Evolutionary conservation across 441 rosid genomes (phyloP).

Genomic region (Erodium trifolium): DNA sequence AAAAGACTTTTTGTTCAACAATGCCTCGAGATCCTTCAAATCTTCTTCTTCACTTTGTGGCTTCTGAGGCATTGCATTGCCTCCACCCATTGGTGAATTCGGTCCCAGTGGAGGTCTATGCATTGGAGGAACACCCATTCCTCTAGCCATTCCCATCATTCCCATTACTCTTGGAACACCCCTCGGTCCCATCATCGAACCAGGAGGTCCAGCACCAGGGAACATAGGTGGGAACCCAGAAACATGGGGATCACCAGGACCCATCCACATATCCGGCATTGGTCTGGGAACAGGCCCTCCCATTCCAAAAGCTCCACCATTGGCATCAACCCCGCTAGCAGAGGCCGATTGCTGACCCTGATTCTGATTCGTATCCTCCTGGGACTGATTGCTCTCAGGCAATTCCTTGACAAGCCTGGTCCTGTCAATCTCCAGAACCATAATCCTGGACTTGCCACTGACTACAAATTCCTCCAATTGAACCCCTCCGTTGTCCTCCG

Average conservation of each 20-base stretch:
- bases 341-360: no score
- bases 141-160: conserved; percentile 20
- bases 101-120: conserved; percentile 24
- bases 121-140: conserved; percentile 19
- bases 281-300: conserved; percentile 34
- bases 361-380: not conserved
- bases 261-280: conserved; percentile 65
- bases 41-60: conserved; percentile 77
- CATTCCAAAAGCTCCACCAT: conserved; percentile 25
- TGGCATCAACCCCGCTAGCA: conserved; percentile 17
- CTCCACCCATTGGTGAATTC: conserved; percentile 6
- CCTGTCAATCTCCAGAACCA: conserved; percentile 74
- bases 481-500: conserved; percentile 72
- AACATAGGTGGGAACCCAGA: not conserved
- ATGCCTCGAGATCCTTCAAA: conserved; percentile 74
- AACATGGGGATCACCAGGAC: conserved; percentile 3
- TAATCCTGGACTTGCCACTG: conserved; percentile 71
- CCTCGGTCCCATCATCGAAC: conserved; percentile 20
- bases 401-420: conserved; percentile 61
- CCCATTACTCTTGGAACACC: conserved; percentile 15
- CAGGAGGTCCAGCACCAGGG: conserved; percentile 15
- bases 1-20: conserved; percentile 77
- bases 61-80: conserved; percentile 22
- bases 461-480: conserved; percentile 81
- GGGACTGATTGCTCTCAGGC: conserved; percentile 52